Evolutionary conservation across 2,329 filamentous ascomycete species (phyloP).

Genomic region (Lojkania enalia): DNA sequence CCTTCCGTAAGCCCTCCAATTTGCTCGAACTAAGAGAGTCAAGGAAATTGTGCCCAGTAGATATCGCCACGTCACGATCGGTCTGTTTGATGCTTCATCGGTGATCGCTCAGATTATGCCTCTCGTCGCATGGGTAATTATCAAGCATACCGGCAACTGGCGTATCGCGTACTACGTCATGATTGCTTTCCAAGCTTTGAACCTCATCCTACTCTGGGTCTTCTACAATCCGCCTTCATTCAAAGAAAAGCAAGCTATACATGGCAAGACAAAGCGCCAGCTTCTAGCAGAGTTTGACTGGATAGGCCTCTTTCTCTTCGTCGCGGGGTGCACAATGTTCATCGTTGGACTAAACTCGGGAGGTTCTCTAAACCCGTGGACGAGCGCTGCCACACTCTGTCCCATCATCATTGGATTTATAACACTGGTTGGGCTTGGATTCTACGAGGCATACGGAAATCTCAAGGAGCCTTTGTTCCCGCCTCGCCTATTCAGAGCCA

Average conservation of each 20-base stretch:
- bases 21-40: conserved; percentile 15
- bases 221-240: conserved; percentile 46
- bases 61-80: conserved; percentile 45
- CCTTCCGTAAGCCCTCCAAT: neutral
- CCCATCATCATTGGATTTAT: conserved; percentile 32
- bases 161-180: conserved; percentile 38
- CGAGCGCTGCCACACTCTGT: conserved; percentile 24
- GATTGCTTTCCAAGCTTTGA: conserved; percentile 35
- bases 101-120: conserved; percentile 40
- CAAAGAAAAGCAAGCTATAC: conserved; percentile 37
- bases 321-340: conserved; percentile 34
- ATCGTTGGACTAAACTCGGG: conserved; percentile 37
- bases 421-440: conserved; percentile 28
- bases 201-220: conserved; percentile 26
- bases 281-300: conserved; percentile 34
- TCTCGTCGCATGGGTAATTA: conserved; percentile 36
- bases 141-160: conserved; percentile 33
- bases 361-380: conserved; percentile 31
- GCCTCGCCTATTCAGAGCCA: conserved; percentile 32
- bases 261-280: conserved; percentile 28
- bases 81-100: conserved; percentile 38
- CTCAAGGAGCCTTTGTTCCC: conserved; percentile 34
- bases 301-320: conserved; percentile 31
- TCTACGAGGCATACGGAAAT: conserved; percentile 31
- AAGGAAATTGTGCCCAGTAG: conserved; percentile 47